Conservation (phyloP, 2,329 filamentous ascomycete species). For the Clonostachys rhizophaga region DNA sequence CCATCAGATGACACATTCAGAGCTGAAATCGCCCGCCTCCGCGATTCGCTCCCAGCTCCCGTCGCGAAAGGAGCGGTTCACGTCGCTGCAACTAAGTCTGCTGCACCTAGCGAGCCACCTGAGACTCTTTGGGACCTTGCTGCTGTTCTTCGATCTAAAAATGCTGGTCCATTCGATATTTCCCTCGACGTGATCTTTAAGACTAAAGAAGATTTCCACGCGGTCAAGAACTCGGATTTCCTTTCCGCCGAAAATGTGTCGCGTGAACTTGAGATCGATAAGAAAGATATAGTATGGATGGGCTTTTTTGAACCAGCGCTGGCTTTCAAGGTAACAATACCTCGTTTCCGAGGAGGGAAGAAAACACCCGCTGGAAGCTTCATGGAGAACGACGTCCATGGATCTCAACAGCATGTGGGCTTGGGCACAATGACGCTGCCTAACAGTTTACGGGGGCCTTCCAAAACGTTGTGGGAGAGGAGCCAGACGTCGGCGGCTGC, state of each 20-base stretch:
- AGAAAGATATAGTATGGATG: slow-evolving; percentile 21
- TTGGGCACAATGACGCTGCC: not conserved
- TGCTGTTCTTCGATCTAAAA: slow-evolving; percentile 38
- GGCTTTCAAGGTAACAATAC: slow-evolving; percentile 40
- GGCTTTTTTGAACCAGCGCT: slow-evolving; percentile 38
- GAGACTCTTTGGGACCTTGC: slow-evolving; percentile 21
- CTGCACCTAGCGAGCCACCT: not conserved
- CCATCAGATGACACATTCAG: not conserved
- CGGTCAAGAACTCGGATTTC: slow-evolving; percentile 24
- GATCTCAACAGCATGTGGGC: slow-evolving; percentile 9
- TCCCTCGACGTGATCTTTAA: slow-evolving; percentile 44
- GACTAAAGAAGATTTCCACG: slow-evolving; percentile 19
- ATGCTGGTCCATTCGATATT: slow-evolving; percentile 42
- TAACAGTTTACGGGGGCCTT: no score
- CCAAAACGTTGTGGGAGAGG: no score
- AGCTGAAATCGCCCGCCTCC: not conserved
- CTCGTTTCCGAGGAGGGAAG: slow-evolving; percentile 7
- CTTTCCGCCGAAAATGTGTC: slow-evolving; percentile 13
- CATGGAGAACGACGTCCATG: slow-evolving; percentile 22
- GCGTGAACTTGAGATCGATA: not conserved
- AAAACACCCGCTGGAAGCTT: slow-evolving; percentile 14
- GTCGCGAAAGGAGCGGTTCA: not conserved
- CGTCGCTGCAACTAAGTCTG: not conserved
- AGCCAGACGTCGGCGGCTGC: no score
- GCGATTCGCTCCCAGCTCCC: not conserved